A percentile compares a stretch with the other conserved stretches of the same genome.
Conservation (phyloP, 257 asterid genomes). For the Ilex asprella region DNA sequence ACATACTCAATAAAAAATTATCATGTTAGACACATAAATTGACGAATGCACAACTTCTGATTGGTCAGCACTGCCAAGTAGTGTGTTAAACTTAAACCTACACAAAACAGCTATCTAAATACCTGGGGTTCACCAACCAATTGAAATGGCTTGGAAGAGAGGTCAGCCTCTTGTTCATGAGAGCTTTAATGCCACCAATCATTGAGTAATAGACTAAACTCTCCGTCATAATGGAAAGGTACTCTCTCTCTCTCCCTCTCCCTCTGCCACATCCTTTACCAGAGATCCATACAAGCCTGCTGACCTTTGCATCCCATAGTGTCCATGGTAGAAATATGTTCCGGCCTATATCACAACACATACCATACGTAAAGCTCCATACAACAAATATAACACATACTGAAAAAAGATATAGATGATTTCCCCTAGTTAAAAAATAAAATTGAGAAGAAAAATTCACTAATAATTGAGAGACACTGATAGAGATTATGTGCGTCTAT, state of each 20-base stretch:
- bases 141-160: constrained; percentile 68
- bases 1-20: no score
- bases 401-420: no score
- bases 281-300: constrained; percentile 75
- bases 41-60: no score
- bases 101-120: neutral
- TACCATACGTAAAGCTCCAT: neutral
- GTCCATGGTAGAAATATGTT: constrained; percentile 90
- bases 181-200: constrained; percentile 82
- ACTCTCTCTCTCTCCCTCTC: constrained; percentile 27
- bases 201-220: constrained; percentile 50
- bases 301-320: constrained; percentile 91
- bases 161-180: constrained; percentile 58
- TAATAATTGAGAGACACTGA: no score
- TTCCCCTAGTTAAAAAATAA: no score
- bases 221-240: constrained; percentile 58
- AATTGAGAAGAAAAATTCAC: no score
- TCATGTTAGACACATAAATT: no score
- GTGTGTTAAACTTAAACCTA: no score
- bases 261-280: constrained; percentile 59
- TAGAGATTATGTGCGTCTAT: no score
- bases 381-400: no score
- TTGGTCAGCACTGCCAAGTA: no score
- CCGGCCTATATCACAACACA: constrained; percentile 47
- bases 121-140: constrained; percentile 97